Base-by-base conservation (phyloP, 805 yeast species). In the Ogataea corticis region DNA sequence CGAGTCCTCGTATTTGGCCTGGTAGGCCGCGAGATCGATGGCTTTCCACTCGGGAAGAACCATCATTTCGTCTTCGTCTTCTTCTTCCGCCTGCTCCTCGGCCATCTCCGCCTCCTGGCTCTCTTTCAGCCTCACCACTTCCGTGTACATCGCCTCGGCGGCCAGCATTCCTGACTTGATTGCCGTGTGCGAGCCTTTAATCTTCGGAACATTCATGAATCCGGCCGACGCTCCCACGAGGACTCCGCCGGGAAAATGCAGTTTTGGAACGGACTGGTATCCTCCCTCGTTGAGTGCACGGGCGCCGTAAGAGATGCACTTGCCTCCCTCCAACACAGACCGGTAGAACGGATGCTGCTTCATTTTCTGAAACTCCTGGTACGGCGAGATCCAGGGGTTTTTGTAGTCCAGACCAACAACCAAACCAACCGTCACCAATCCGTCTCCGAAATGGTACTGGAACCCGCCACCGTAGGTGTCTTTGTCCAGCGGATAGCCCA, bases 201-300 rank as follows among this genome's bases (percentile, higher is more conserved):
- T 87, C 66, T 92, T 94, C 42, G 99, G 97, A 35, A 94, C 98
- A 63, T 94, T 94, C 80, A 94, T 79, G 66, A 94, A 92, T 1
- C 99, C 99, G 3, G 99, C 99, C 46, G 95, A 73, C 46, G 96
- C 94, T 27, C 99, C 99, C 32, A 94, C 92, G 23, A 94, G 69
- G 7, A 90, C 84, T 42, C 99, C 99, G 41, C 99, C 99, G 2
- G 98, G 98, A 77, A 94, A 94, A 54, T 83, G 72, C 44, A 94
- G 73, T 61, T 83, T 79, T 18, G 99, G 99, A 42, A 94, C 86
- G 31, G 96, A 83, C 71, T 94, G 99, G 55, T 74, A 76, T 0
- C 99, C 99, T 51, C 99, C 99, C 70, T 94, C 99, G 66, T 92
- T 94, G 56, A 94, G 77, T 0, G 98, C 97, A 57, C 99, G 78